Conservation (phyloP, 1,284 basidiomycete species). For the Exobasidium rhododendri region DNA sequence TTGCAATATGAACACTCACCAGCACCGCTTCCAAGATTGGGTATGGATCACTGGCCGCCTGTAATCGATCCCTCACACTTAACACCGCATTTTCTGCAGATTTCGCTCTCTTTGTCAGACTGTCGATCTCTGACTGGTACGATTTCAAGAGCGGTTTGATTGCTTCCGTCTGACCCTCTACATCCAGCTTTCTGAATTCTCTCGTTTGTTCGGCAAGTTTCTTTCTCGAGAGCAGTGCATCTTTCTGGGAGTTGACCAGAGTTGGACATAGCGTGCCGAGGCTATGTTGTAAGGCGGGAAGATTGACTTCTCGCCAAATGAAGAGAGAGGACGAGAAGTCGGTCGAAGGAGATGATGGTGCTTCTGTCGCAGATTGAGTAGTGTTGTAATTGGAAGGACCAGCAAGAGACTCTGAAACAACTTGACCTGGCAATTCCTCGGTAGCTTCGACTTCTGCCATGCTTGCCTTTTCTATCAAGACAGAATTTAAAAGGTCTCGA, state of each 20-base stretch:
- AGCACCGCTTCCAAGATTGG: slow-evolving; percentile 90
- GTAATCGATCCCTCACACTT: slow-evolving; percentile 65
- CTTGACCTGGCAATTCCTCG: background rate
- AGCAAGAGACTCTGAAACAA: background rate
- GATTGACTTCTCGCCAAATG: slow-evolving; percentile 36
- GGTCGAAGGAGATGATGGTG: slow-evolving; percentile 6
- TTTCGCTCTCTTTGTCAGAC: slow-evolving; percentile 84
- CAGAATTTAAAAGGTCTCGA: no score
- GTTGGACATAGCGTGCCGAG: slow-evolving; percentile 26
- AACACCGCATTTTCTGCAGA: slow-evolving; percentile 88
- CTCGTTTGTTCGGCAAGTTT: slow-evolving; percentile 47
- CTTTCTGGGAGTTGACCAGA: slow-evolving; percentile 35
- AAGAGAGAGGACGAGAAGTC: slow-evolving; percentile 38
- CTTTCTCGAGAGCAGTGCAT: slow-evolving; percentile 41
- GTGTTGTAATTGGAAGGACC: slow-evolving; percentile 20
- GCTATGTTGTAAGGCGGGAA: slow-evolving; percentile 27
- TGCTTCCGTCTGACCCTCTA: slow-evolving; percentile 33
- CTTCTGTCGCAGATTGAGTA: background rate
- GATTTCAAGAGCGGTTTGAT: slow-evolving; percentile 48
- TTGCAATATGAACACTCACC: slow-evolving; percentile 60
- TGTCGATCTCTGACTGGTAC: slow-evolving; percentile 95
- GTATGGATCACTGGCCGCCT: slow-evolving; percentile 92
- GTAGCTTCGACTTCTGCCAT: background rate
- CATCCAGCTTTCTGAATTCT: slow-evolving; percentile 41
- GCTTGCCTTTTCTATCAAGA: no score